Conservation (phyloP, 306 rosid genomes). For the Purshia tridentata region DNA sequence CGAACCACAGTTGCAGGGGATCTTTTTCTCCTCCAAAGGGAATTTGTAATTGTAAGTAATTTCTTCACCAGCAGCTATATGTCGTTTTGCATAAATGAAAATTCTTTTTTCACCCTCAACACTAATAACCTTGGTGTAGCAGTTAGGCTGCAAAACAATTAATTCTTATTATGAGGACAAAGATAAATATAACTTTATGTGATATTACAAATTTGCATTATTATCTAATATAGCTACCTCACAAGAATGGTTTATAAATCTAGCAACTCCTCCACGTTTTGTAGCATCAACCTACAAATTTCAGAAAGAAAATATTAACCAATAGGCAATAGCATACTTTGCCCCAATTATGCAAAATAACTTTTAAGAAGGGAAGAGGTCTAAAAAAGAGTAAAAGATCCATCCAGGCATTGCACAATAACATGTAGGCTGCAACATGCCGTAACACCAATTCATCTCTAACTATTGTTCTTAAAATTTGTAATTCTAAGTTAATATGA, state of each 20-base stretch:
- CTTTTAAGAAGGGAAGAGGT: background rate
- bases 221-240: conserved; percentile 55
- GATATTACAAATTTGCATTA: background rate
- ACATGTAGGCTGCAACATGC: background rate
- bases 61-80: conserved; percentile 89
- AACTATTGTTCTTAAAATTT: background rate
- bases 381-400: background rate
- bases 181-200: background rate
- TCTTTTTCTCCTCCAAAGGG: conserved; percentile 98
- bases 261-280: conserved; percentile 93
- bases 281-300: conserved; percentile 92
- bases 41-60: conserved; percentile 94
- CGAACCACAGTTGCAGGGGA: conserved; percentile 95
- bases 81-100: conserved; percentile 90
- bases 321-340: conserved; percentile 5
- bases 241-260: conserved; percentile 95
- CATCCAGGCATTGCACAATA: background rate
- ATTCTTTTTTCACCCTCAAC: conserved; percentile 92
- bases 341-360: background rate
- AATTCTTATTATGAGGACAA: conserved; percentile 15
- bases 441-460: background rate
- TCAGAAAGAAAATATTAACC: conserved; percentile 20
- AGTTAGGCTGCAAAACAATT: conserved; percentile 77
- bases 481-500: background rate
- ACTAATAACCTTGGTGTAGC: conserved; percentile 95